Base-by-base conservation (phyloP, 2,329 filamentous ascomycete genomes). In the Dactylonectria estremocensis region DNA sequence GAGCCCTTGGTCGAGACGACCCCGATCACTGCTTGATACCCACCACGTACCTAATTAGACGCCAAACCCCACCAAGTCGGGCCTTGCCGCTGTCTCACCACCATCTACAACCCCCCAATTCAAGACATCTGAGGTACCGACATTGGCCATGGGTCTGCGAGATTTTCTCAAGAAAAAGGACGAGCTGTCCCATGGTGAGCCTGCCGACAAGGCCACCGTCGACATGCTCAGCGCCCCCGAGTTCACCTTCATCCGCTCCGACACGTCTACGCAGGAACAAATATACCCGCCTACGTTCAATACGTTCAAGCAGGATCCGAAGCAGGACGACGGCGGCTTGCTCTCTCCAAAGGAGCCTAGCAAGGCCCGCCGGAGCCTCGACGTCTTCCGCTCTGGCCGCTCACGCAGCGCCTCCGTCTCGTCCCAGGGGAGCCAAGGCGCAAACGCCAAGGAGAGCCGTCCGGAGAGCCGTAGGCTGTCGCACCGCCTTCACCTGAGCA, bases 231-330 rank as follows among this genome's bases (percentile, higher is more conserved):
- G 68, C 64, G 79, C 85, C 1, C 91, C 92, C 64, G 90, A 93
- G 73, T 94, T 98, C 83, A 94, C 88, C 70, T 94, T 98, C 83
- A 87, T 96, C 77, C 92, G 95, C 69, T 92, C 93, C 71, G 95
- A 97, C 77, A 97, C 95, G 1, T 83, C 90, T 71, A 90, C 91
- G 2, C 89, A 95, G 78, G 94, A 98, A 80, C 84, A 92, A 72
- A 93, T 97, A 78, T 85, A 90, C 63, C 93, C 93, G 11, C 92
- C 94, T 7, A 79, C 70, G 14, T 62, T 69, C 33, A 68, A 66
- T 7, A 79, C 70, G 14, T 62, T 69, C 33, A 68, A 66, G 33
- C 66, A 22, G 37, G 76, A 70, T 69, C 68, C 70, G 53, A 54
- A 68, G 43, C 73, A 75, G 63, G 74, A 75, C 58, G 77, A 79